Conservation (phyloP, 2,329 filamentous ascomycete species). For the Triangularia setosa region DNA sequence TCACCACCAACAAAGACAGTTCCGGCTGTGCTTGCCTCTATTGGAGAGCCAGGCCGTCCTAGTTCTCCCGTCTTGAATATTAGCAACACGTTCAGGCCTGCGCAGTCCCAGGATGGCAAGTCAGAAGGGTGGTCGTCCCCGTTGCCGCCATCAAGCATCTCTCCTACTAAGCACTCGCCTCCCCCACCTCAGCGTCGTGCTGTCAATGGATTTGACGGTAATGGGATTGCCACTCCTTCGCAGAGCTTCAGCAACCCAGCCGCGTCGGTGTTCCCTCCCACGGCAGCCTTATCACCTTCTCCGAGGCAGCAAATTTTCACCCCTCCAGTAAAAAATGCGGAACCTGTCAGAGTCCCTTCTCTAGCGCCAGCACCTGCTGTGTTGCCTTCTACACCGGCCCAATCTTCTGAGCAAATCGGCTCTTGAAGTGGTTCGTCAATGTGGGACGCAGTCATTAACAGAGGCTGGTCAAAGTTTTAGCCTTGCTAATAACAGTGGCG, state of each 20-base stretch:
- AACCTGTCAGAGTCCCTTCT: conserved; percentile 25
- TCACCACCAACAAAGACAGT: conserved; percentile 30
- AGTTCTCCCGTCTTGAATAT: conserved; percentile 10
- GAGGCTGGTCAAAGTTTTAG: background rate
- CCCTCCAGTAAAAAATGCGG: conserved; percentile 55
- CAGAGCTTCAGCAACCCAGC: conserved; percentile 29
- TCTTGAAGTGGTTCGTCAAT: background rate
- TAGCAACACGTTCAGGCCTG: conserved; percentile 31
- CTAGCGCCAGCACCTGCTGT: background rate
- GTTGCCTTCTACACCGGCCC: background rate
- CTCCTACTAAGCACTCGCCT: conserved; percentile 45
- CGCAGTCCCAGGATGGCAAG: conserved; percentile 24
- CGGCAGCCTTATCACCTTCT: conserved; percentile 54
- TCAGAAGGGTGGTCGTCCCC: conserved; percentile 35
- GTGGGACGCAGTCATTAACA: background rate
- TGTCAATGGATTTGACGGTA: conserved; percentile 36
- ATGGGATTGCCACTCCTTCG: conserved; percentile 22
- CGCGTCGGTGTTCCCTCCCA: conserved; percentile 52
- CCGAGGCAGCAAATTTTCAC: conserved; percentile 54
- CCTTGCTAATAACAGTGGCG: background rate
- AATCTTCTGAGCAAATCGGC: background rate
- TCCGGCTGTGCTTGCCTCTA: conserved; percentile 15
- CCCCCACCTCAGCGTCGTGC: background rate
- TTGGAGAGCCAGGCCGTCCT: conserved; percentile 15
- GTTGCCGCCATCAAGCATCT: conserved; percentile 44